Conservation (phyloP, 306 rosid species). For the Vicia faba region DNA sequence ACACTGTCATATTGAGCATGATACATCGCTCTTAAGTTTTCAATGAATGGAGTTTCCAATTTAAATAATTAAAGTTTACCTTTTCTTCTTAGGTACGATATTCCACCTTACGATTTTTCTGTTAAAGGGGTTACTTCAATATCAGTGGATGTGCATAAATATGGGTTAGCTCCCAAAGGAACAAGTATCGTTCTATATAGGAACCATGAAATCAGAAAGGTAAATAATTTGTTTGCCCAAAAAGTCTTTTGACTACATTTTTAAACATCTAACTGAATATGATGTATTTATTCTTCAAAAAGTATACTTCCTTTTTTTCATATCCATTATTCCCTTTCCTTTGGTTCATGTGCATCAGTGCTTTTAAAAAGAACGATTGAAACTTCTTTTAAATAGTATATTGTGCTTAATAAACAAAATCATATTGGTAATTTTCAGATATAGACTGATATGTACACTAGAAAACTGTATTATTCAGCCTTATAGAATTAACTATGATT, state of each 20-base stretch:
- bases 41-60: conserved; percentile 13
- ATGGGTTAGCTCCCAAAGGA: conserved; percentile 98
- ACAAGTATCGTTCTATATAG: conserved; percentile 81
- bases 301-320: conserved; percentile 5
- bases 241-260: conserved; percentile 12
- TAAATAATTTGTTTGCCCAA: conserved; percentile 38
- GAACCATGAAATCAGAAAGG: conserved; percentile 95
- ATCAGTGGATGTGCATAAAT: conserved; percentile 95
- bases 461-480: neutral
- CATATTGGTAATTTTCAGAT: neutral
- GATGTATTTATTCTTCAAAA: neutral
- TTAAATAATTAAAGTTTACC: conserved; percentile 20
- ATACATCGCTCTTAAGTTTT: neutral
- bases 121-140: conserved; percentile 93
- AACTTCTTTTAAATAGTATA: neutral
- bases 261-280: conserved; percentile 27
- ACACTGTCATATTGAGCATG: too few species aligned
- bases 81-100: conserved; percentile 61
- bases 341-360: conserved; percentile 15
- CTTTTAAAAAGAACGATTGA: conserved; percentile 14
- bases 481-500: neutral
- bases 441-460: neutral
- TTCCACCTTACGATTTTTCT: conserved; percentile 88
- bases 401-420: neutral
- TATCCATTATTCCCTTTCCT: neutral